Conservation (phyloP, 2,329 filamentous ascomycete genomes). For the Harringtonia lauricola region DNA sequence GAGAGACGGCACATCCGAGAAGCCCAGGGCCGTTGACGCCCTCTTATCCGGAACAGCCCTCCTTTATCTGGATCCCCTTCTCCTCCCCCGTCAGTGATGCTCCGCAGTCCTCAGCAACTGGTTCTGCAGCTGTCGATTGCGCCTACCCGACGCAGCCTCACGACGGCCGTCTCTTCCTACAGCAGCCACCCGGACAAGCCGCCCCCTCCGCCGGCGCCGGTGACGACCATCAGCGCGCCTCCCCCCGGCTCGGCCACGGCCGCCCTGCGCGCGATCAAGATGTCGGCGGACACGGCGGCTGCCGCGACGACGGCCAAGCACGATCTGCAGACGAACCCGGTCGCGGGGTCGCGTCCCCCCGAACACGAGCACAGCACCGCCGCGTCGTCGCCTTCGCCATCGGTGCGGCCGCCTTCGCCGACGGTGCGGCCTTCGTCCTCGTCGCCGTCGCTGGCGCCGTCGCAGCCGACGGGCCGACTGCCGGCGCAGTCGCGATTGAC, state of each 20-base stretch:
- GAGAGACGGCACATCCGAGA: not conserved
- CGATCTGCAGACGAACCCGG: too few relatives aligned
- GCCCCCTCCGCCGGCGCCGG: not conserved
- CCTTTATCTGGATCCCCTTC: too few relatives aligned
- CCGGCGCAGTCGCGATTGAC: conserved; percentile 32
- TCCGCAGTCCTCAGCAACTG: conserved; percentile 11
- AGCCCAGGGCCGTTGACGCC: not conserved
- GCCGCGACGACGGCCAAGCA: not conserved
- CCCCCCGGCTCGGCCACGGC: not conserved
- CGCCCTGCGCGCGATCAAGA: conserved; percentile 6
- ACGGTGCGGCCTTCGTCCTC: conserved; percentile 7
- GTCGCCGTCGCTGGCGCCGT: not conserved
- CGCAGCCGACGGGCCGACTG: conserved; percentile 7
- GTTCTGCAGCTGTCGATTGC: conserved; percentile 13
- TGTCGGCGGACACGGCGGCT: conserved; percentile 8
- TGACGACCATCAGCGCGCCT: too few relatives aligned
- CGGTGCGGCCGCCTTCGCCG: not conserved
- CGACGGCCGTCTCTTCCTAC: conserved; percentile 10
- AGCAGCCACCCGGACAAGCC: conserved; percentile 1
- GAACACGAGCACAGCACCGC: too few relatives aligned
- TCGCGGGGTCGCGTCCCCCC: too few relatives aligned
- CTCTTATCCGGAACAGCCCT: too few relatives aligned
- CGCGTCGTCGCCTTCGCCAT: too few relatives aligned
- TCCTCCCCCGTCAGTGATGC: conserved; percentile 7
- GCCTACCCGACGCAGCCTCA: conserved; percentile 11